phyloP scores from a whole-genome alignment of 2,329 filamentous ascomycete genomes.

The Penicillium sp. region DNA sequence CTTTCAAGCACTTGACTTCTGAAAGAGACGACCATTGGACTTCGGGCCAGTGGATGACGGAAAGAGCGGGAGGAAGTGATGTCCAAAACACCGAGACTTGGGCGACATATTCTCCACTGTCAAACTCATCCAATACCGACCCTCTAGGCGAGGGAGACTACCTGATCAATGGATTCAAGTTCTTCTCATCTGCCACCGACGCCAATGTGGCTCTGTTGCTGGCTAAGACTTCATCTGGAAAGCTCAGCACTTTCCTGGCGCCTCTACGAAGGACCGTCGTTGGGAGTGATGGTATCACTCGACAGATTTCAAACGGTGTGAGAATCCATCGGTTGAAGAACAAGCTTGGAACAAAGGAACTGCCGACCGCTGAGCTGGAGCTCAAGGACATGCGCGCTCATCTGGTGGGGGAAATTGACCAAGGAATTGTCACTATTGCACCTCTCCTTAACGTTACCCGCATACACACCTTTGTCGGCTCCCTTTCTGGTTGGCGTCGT shows the following conservation, averaged over 20 bases:
- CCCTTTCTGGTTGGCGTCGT: constrained; percentile 37
- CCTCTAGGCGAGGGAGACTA: constrained; percentile 30
- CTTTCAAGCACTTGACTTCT: constrained; percentile 27
- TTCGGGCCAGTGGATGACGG: constrained; percentile 40
- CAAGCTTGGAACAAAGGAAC: constrained; percentile 57
- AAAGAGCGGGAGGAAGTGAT: constrained; percentile 35
- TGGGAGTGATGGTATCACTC: constrained; percentile 8
- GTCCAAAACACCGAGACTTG: constrained; percentile 35
- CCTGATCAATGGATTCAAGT: constrained; percentile 63
- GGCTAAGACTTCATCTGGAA: constrained; percentile 53
- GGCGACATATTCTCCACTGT: constrained; percentile 26
- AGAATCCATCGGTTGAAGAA: constrained; percentile 64
- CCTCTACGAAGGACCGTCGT: constrained; percentile 51
- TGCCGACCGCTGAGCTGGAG: constrained; percentile 70
- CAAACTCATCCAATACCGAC: constrained; percentile 3
- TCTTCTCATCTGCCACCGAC: constrained; percentile 65
- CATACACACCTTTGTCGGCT: constrained; percentile 40
- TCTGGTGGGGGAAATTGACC: constrained; percentile 62
- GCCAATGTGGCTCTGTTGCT: constrained; percentile 61
- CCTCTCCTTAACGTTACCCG: constrained; percentile 64
- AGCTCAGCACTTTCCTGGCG: constrained; percentile 60
- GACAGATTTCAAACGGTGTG: constrained; percentile 59
- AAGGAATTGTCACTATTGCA: constrained; percentile 64
- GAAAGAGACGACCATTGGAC: constrained; percentile 32
- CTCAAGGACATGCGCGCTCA: constrained; percentile 60